Base-by-base conservation (phyloP, 768 basidiomycete species). In the Pisolithus microcarpus region DNA sequence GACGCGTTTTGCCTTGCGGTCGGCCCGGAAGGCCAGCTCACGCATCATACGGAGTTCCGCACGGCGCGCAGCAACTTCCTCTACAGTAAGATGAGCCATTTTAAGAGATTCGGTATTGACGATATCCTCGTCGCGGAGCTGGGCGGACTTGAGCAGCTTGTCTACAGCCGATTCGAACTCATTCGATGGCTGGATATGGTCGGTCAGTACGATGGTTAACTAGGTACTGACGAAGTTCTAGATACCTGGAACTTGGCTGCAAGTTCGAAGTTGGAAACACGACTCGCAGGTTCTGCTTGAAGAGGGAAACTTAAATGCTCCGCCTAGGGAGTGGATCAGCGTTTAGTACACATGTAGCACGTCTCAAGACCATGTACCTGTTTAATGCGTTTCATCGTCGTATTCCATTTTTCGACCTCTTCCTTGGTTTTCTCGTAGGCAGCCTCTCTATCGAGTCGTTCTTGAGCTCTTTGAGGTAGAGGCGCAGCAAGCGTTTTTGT, bases 321-420 rank as follows among this genome's bases (percentile, higher is more conserved):
- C 5, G 90, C 89, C 85, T 90, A 53, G 7, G 53, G 34, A 15
- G 9, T 54, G 26, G 49, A 15, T 43, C 4, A 38, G 40, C 34
- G 24, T 21, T 61, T n/a, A 31, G 38, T 38, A 5, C 37, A 43
- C 11, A 15, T 28, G 21, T 6, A 48, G 26, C 15, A 34, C 36
- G 8, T 8, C 26, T 10, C 46, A 4, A 18, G 26, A 52, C 45
- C 7, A 43, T 73, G 48, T 43, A 87, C 90, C 72, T 97, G 91
- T 56, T 85, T 84, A 57, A 99, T 92, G 19, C 81, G 79, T 66
- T 87, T 89, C 86, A 97, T 95, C 3, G 91, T 89, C 5, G 80
- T 82, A 24, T 80, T 80, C 96, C 95, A 98, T 72, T 95, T 96
- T 56, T 88, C 82, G 2, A 95, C 86, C 65, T 97, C 94, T 55